Evolutionary conservation across 768 basidiomycete species (phyloP), one percentile per base, ranked within the genome.

Genomic region (Lentinula edodes): DNA sequence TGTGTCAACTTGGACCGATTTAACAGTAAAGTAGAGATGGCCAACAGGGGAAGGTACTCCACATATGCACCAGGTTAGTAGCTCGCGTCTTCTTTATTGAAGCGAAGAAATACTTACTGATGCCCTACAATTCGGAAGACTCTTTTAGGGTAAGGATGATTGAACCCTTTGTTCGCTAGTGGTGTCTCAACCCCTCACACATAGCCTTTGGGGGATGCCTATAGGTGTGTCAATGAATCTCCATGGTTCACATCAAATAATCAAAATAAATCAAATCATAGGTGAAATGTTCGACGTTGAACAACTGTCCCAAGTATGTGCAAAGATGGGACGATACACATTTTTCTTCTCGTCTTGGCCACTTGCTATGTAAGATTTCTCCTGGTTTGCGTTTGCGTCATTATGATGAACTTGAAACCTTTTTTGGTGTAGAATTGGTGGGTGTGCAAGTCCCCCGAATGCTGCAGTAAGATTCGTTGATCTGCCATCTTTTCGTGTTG

Each of bases 321-420:
- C 79, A 5, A 80, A 81, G 63, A 82, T 80, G 1, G 79, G 81
- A 5, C 73, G 86, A 65, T 89, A 87, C 69, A 86, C 85, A 9
- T 89, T 91, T 71, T 90, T 89, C 79, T 88, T 90, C 73, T 80
- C 86, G 1, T 89, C 86, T 2, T 89, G 86, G 87, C 88, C 88
- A 0, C 74, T 91, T 63, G 82, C 88, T 69, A 83, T 90, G 87
- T 88, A 65, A 66, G 85, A 72, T 6, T 23, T 32, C 20, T 32
- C 32, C 32, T 58, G 43, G n/a, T 52, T 53, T 15, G 13, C 28
- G 3, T 28, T 28, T 28, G 12, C 18, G 52, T 41, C n/a, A 54
- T 45, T 23, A 34, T 61, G 6, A 2, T 7, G 13, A 12, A n/a
- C 52, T 58, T 34, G 62, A 38, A 43, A 58, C 42, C 62, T 28